A percentile compares a stretch with the other conserved stretches of the same genome.
Conservation (phyloP, 148 eudicot genomes). For the Polygonum maritimum region DNA sequence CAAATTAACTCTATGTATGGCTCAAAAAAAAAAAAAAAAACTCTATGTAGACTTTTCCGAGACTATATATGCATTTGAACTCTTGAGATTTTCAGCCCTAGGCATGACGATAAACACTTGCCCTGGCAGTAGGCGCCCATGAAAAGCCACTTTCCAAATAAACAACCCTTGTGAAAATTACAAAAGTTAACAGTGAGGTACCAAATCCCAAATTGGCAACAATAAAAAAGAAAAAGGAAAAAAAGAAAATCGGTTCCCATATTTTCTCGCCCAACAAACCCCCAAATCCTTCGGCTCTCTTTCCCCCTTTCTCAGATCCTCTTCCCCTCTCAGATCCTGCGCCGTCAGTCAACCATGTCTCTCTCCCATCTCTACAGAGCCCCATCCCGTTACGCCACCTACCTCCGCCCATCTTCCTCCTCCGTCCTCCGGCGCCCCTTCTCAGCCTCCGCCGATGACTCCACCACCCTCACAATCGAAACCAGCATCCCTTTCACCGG, state of each 20-base stretch:
- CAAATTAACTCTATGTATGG: no score
- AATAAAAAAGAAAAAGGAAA: background rate
- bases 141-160: constrained; percentile 3
- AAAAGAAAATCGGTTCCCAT: background rate
- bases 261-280: background rate
- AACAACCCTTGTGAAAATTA: constrained; percentile 1
- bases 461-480: constrained; percentile 58
- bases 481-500: constrained; percentile 69
- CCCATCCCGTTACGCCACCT: constrained; percentile 13
- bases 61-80: no score
- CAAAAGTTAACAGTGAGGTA: background rate
- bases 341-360: constrained; percentile 23
- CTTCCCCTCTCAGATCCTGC: background rate
- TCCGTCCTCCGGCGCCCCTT: constrained; percentile 25
- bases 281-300: background rate
- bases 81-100: background rate
- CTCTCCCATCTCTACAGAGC: constrained; percentile 21
- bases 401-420: constrained; percentile 14
- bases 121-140: background rate
- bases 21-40: no score
- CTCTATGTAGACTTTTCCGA: background rate
- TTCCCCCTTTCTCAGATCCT: background rate
- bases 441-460: constrained; percentile 30
- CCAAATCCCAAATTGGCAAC: background rate
- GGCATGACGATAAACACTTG: background rate